Conservation (phyloP, 352 stramenopile species). For the Globisporangium canariense region DNA sequence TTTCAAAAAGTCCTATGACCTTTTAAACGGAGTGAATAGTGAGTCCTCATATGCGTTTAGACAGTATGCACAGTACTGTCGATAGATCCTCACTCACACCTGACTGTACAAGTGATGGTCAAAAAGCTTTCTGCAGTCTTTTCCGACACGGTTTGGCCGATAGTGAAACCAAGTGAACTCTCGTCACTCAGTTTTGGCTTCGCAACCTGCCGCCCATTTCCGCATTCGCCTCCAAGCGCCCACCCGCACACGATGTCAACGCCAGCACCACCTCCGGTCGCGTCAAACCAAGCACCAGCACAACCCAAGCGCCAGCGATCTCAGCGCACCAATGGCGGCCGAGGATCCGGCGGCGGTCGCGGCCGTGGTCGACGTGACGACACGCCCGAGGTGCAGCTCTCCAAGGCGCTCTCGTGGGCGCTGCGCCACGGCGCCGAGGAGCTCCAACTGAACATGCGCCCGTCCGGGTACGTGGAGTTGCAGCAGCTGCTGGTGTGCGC, state of each 20-base stretch:
- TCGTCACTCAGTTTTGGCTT: too few relatives aligned
- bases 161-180: too few relatives aligned
- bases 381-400: slow-evolving; percentile 59
- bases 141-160: too few relatives aligned
- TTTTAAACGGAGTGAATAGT: too few relatives aligned
- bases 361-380: slow-evolving; percentile 28
- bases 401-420: slow-evolving; percentile 74
- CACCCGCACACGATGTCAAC: background rate
- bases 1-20: too few relatives aligned
- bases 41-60: too few relatives aligned
- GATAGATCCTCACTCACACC: too few relatives aligned
- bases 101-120: too few relatives aligned
- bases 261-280: background rate
- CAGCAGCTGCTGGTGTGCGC: slow-evolving; percentile 42
- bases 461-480: slow-evolving; percentile 66
- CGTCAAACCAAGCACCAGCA: background rate
- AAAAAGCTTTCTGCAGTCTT: too few relatives aligned
- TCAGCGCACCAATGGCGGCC: background rate
- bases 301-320: slow-evolving; percentile 2
- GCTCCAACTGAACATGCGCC: slow-evolving; percentile 62
- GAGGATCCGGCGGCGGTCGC: background rate
- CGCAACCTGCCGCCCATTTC: background rate
- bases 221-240: background rate
- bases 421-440: slow-evolving; percentile 71
- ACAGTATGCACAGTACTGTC: too few relatives aligned